Evolutionary conservation across 83 land plant genomes (phyloP).

Genomic region (Picea abies): DNA sequence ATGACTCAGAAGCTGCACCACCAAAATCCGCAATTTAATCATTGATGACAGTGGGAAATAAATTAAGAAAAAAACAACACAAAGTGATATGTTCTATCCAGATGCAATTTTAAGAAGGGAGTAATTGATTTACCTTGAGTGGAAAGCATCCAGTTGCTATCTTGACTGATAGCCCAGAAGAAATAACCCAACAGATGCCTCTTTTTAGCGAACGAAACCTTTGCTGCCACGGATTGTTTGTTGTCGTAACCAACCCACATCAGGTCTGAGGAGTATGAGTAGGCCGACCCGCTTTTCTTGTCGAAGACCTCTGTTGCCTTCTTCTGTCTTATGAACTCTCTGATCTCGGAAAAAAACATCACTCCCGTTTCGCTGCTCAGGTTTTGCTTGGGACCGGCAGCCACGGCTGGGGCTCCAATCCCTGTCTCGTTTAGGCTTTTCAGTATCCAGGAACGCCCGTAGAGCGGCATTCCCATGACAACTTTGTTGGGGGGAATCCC

Average conservation of each 20-base stretch:
- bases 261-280: no score
- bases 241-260: no score
- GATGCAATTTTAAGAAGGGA: no score
- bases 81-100: background rate
- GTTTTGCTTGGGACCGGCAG: slow-evolving; percentile 24
- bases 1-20: background rate
- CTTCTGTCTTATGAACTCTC: slow-evolving; percentile 1
- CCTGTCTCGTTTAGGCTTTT: background rate
- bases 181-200: slow-evolving; percentile 17
- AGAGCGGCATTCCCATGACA: background rate
- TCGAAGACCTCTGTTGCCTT: slow-evolving; percentile 24
- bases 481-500: slow-evolving; percentile 39
- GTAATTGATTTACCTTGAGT: background rate
- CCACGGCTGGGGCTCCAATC: slow-evolving; percentile 29
- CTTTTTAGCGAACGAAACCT: slow-evolving; percentile 3
- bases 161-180: slow-evolving; percentile 27
- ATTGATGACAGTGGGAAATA: background rate
- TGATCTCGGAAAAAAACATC: slow-evolving; percentile 22
- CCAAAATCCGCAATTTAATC: background rate
- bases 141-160: slow-evolving; percentile 14
- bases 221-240: no score
- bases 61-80: background rate
- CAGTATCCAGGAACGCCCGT: slow-evolving; percentile 25
- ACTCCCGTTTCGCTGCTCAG: slow-evolving; percentile 23
- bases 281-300: no score